Percentiles rank a stretch among this genome's conserved stretches.
Conservation (phyloP, 352 stramenopile genomes). For the Phytopythium cucurbitacearum region DNA sequence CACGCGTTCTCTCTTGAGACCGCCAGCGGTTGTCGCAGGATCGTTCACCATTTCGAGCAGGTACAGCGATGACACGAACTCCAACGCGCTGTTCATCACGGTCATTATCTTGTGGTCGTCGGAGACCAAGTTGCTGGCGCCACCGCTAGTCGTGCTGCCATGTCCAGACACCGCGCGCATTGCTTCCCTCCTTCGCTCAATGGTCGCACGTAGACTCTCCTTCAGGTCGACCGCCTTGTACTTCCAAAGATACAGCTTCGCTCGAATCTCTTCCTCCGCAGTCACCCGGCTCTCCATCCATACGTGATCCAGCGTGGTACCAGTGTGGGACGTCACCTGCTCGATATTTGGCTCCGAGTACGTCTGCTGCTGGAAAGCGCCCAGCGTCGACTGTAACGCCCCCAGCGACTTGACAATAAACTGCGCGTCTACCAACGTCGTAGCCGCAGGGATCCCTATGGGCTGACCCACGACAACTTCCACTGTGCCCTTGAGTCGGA, state of each 20-base stretch:
- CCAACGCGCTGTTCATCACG: constrained; percentile 14
- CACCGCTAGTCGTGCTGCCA: background rate
- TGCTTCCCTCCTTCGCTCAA: constrained; percentile 1
- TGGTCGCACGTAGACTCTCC: constrained; percentile 8
- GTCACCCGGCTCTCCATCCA: constrained; percentile 16
- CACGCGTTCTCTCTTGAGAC: constrained; percentile 5
- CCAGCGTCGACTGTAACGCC: constrained; percentile 10
- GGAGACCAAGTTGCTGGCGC: background rate
- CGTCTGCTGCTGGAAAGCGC: constrained; percentile 11
- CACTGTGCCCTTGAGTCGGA: constrained; percentile 11
- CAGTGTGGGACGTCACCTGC: constrained; percentile 1
- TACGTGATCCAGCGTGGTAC: constrained; percentile 12
- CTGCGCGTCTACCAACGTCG: background rate
- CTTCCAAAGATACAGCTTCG: constrained; percentile 31
- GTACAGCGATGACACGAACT: constrained; percentile 32
- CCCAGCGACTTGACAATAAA: constrained; percentile 8
- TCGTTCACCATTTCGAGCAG: constrained; percentile 18
- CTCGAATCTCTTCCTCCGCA: constrained; percentile 18
- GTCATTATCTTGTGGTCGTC: constrained; percentile 3
- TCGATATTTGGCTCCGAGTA: background rate
- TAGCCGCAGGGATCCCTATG: background rate
- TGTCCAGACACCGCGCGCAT: background rate
- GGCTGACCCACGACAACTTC: constrained; percentile 2
- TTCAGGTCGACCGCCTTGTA: constrained; percentile 25
- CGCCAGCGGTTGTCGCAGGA: background rate